These are phyloP conservation scores for Odonthalia washingtoniensis DNA, from an alignment of 31 red algal species.

Conservation along the genomic window DNA sequence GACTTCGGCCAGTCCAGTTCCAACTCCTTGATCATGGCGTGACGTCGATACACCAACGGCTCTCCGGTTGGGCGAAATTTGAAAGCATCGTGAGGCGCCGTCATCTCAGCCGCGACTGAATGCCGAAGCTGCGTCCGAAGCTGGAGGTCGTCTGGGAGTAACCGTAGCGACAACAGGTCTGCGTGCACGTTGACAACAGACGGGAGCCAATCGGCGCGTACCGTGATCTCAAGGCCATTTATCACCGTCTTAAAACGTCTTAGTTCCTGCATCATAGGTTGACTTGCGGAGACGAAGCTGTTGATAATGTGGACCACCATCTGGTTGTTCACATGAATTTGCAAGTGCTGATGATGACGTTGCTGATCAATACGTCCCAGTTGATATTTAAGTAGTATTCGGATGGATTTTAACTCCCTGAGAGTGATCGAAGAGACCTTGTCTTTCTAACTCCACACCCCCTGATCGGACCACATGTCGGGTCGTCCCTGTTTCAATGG, in stretches of 20 bases:
- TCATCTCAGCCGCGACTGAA: slow-evolving; percentile 21
- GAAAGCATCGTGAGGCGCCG: slow-evolving; percentile 3
- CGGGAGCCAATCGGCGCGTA: slow-evolving; percentile 23
- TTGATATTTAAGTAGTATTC: neutral
- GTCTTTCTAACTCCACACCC: slow-evolving; percentile 41
- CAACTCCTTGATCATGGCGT: neutral
- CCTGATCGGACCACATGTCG: neutral
- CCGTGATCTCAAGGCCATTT: neutral
- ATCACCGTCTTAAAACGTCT: slow-evolving; percentile 1
- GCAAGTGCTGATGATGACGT: neutral
- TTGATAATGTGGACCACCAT: slow-evolving; percentile 22
- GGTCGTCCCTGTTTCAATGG: neutral
- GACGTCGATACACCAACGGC: neutral
- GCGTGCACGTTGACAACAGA: slow-evolving; percentile 41
- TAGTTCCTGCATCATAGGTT: slow-evolving; percentile 30
- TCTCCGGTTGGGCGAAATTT: neutral
- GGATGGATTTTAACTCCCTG: slow-evolving; percentile 14
- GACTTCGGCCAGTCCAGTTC: neutral
- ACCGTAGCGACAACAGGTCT: slow-evolving; percentile 23
- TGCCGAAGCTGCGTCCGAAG: neutral
- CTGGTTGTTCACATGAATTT: slow-evolving; percentile 37
- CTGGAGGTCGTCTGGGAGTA: slow-evolving; percentile 22
- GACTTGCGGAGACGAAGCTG: slow-evolving; percentile 5
- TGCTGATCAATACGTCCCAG: neutral
- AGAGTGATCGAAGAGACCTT: neutral